These are phyloP conservation scores for Penicillium glabrum DNA, from an alignment of 2,329 filamentous ascomycete genomes.

Conservation along the genomic window DNA sequence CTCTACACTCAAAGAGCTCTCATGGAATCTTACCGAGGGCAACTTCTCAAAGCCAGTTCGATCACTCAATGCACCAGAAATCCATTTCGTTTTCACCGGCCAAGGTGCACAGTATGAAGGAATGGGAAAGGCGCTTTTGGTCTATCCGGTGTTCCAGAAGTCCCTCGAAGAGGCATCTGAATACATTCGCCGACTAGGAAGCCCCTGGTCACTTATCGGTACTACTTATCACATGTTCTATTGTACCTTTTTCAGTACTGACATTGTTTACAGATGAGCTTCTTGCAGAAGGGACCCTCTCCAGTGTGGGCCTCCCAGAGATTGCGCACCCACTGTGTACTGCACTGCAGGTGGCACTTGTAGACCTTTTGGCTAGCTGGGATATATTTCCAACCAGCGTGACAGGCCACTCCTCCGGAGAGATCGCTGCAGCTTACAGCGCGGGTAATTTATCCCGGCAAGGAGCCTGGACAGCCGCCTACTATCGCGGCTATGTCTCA, in stretches of 20 bases:
- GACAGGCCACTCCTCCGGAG: slow-evolving; percentile 32
- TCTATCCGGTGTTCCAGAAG: slow-evolving; percentile 19
- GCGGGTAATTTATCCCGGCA: slow-evolving; percentile 36
- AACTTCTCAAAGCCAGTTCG: slow-evolving; percentile 12
- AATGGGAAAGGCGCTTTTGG: slow-evolving; percentile 36
- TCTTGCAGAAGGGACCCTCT: slow-evolving; percentile 10
- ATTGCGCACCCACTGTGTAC: slow-evolving; percentile 32
- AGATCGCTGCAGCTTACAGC: slow-evolving; percentile 49
- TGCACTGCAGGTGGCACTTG: slow-evolving; percentile 31
- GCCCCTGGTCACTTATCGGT: slow-evolving; percentile 24
- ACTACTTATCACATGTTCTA: neutral
- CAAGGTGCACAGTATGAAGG: slow-evolving; percentile 39
- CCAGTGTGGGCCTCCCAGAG: slow-evolving; percentile 25
- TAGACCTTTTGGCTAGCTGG: slow-evolving; percentile 28
- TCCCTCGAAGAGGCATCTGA: slow-evolving; percentile 24
- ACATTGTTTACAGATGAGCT: slow-evolving; percentile 24
- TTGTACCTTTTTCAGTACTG: neutral
- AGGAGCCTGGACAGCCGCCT: slow-evolving; percentile 29
- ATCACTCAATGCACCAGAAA: neutral
- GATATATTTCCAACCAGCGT: slow-evolving; percentile 26
- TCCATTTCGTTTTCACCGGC: slow-evolving; percentile 41
- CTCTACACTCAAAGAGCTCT: slow-evolving; percentile 13
- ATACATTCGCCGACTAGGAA: slow-evolving; percentile 25
- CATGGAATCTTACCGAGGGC: slow-evolving; percentile 14
- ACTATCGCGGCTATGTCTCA: slow-evolving; percentile 28